Conservation (phyloP, 768 basidiomycete species). For the Melanogaster broomeanus region DNA sequence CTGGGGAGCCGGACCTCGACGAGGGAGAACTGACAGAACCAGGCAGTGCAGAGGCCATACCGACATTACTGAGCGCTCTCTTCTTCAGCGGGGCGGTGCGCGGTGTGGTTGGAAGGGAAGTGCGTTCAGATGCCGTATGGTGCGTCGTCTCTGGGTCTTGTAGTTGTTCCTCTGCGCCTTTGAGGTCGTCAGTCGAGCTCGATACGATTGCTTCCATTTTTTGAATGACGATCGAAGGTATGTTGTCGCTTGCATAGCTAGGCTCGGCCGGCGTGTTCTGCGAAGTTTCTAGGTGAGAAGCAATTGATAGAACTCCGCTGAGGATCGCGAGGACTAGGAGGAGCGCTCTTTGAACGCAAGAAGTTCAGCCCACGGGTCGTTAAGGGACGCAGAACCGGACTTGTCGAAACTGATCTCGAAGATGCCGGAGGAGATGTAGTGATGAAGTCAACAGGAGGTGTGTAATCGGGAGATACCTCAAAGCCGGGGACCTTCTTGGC, state of each 20-base stretch:
- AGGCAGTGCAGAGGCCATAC: conserved; percentile 11
- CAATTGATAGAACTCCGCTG: conserved; percentile 2
- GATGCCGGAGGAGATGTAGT: not conserved
- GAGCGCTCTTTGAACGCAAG: conserved; percentile 57
- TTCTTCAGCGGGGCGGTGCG: conserved; percentile 14
- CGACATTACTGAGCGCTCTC: conserved; percentile 13
- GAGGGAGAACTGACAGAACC: conserved; percentile 10
- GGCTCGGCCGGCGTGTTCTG: not conserved
- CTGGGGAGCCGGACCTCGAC: conserved; percentile 47
- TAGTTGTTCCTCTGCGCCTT: not conserved
- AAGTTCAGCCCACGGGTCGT: conserved; percentile 51
- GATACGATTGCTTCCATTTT: not conserved
- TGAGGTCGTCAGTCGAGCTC: not conserved
- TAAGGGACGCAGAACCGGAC: conserved; percentile 39
- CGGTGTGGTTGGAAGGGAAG: not conserved
- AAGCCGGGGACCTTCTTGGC: conserved; percentile 31
- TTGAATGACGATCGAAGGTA: not conserved
- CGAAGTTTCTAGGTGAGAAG: conserved; percentile 5
- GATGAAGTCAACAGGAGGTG: not conserved
- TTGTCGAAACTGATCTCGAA: conserved; percentile 16
- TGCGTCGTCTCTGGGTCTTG: not conserved
- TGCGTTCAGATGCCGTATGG: conserved; percentile 1
- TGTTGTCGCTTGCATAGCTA: not conserved
- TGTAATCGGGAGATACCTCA: conserved; percentile 11
- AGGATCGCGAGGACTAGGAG: conserved; percentile 50